Evolutionary conservation across 2,329 filamentous ascomycete genomes (phyloP), one percentile per base, ranked within the genome.

Genomic region (Apiospora koreana): DNA sequence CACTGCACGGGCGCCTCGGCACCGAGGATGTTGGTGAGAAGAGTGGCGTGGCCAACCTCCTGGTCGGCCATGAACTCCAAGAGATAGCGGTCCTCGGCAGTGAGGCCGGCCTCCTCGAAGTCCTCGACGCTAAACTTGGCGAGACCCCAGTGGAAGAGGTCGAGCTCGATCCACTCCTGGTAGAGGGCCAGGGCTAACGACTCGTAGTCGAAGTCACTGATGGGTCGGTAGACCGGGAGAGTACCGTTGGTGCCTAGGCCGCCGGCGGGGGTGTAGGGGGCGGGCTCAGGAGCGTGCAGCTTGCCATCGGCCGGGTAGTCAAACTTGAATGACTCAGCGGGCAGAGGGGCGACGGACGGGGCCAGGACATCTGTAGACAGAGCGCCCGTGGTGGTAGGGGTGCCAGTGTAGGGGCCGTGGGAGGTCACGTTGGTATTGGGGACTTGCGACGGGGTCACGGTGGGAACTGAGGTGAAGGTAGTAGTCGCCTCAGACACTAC

Each of bases 81-180:
- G 70, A 96, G 83, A 69, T 85, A 88, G 10, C 92, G 87, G 75
- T 95, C 92, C 76, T 93, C 89, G 14, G 89, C 85, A 8, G 83
- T 91, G 18, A 97, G 82, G 1, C 93, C 92, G 35, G 88, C 90
- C 1, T 85, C 88, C 8, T 88, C 83, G 74, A 95, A 96, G 21
- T 96, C 92, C 42, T 88, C 84, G 0, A 85, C 88, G 1, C 88
- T 89, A 80, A 93, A 96, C 0, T 84, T 88, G 0, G 88, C 89
- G 3, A 96, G 86, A 18, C 92, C 93, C 77, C 92, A 90, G 79
- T 93, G 90, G 86, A 96, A 96, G 18, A 94, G 86, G 77, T 96
- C 94, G 1, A 96, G 85, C 81, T 96, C 93, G 69, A 95, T 94
- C 87, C 89, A 96, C 80, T 96, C 93, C 76, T 94, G 92, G 78